Conservation (phyloP, 306 rosid genomes). For the Corylus heterophylla region DNA sequence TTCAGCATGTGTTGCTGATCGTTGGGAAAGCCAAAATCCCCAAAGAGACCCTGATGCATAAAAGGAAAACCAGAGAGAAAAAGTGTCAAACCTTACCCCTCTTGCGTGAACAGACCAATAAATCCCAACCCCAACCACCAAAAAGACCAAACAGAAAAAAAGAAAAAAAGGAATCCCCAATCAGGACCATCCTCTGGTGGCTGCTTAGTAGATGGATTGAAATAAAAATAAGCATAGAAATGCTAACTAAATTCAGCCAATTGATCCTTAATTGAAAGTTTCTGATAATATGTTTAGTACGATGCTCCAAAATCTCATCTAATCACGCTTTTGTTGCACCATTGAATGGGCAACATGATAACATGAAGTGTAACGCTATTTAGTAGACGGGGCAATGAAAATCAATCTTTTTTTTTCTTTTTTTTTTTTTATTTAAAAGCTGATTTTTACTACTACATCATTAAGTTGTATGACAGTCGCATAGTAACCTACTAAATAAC, state of each 20-base stretch:
- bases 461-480: too few species aligned
- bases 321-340: neutral
- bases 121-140: neutral
- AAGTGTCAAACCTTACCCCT: slow-evolving; percentile 17
- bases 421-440: too few species aligned
- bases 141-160: neutral
- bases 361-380: too few species aligned
- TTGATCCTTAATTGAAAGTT: neutral
- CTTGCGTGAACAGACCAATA: slow-evolving; percentile 12
- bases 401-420: too few species aligned
- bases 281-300: neutral
- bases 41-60: slow-evolving; percentile 64
- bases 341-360: too few species aligned
- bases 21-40: slow-evolving; percentile 68
- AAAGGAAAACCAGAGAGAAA: slow-evolving; percentile 12
- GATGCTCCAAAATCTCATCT: neutral
- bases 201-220: neutral
- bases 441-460: too few species aligned
- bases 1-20: slow-evolving; percentile 37
- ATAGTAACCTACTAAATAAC: too few species aligned
- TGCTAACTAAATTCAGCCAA: neutral
- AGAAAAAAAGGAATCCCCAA: neutral
- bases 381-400: too few species aligned
- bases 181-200: neutral
- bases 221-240: neutral